Base-by-base conservation (phyloP, 1,284 basidiomycete genomes). In the Cryptococcus sp. region DNA sequence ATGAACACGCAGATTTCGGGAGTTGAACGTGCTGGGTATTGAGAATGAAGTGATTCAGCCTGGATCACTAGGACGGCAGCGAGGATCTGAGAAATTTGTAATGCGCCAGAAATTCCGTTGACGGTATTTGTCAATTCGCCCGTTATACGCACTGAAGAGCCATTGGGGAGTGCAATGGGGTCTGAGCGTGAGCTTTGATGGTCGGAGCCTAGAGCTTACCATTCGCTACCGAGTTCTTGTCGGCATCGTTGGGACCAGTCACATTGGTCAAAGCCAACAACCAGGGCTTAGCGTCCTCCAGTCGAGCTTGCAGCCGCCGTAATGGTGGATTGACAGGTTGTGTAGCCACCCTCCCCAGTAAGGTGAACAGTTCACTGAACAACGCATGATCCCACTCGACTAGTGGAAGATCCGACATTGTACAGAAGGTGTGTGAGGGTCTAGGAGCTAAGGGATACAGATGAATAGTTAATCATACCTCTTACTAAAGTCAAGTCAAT, bases 261-360 rank as follows among this genome's bases (percentile, higher is more conserved):
- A 74, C 49, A 14, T 56, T 56, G 0, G 67, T 66, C 28, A 74
- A 58, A 0, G 59, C 46, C 16, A 68, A 50, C 13, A 74, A 58
- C 72, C 72, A 74, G 32, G 72, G 72, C 28, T 62, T 54, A 0
- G 70, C 69, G 23, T 62, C 56, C 18, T 71, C 64, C 28, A 74
- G 62, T 48, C 60, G 56, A 13, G 47, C 46, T 40, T 56, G 57
- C 9, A 73, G 57, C 36, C 58, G 59, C 22, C 67, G 56, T 7
- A 73, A 43, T 1, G 63, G 54, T 7, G 69, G 67, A 3, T 67
- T 72, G 5, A 64, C 67, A 4, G 70, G 67, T 46, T 66, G 64
- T 2, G 59, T 48, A n/a, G 59, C 48, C 11, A 68, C 61, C 18
- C 69, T 57, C 13, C 54, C 37, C 47, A 73, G 67, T 4, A 72